Evolutionary conservation across 2,329 filamentous ascomycete genomes (phyloP), one percentile per base, ranked within the genome.

Genomic region (Colletotrichum sp.): DNA sequence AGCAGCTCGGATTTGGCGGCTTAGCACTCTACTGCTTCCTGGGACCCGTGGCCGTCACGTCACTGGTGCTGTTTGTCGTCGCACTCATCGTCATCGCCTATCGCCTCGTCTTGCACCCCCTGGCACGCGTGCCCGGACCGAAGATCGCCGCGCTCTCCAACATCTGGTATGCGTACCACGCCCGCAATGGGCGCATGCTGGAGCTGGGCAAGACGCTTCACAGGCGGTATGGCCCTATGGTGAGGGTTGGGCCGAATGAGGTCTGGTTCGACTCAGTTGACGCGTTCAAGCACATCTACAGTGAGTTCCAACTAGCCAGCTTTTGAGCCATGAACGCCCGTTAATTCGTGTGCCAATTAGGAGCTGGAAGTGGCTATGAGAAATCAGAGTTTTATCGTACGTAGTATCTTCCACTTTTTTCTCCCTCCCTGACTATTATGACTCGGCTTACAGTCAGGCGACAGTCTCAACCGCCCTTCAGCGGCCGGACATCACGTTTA

Each of bases 221-320:
- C 70, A 74, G 78, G 0, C 80, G 74, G 13, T 90, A 91, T 74
- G 90, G 90, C 0, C 85, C 87, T 0, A 82, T 85, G 4, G 90
- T 91, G n/a, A 85, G 90, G 1, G 86, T 91, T 9, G 88, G 88
- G 0, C 89, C 90, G 0, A 85, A 89, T 39, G 89, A 91, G 78
- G 84, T 91, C 8, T 91, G 89, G 87, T 87, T 90, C 32, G 82
- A 87, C 73, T 88, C 85, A 4, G 83, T 80, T 27, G 87, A 89
- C 64, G 89, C 86, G 0, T 89, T 87, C 74, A 85, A 85, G 70
- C 78, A 82, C 2, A 88, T 90, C 9, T 91, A 90, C 79, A 82
- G 88, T 89, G 76, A 22, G 85, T 79, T 28, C 15, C 13, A 15
- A 34, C 7, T 34, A n/a, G 32, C 61, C 8, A 5, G 13, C 1